Evolutionary conservation across 257 asterid genomes (phyloP).

Genomic region (Nicotiana otophora): DNA sequence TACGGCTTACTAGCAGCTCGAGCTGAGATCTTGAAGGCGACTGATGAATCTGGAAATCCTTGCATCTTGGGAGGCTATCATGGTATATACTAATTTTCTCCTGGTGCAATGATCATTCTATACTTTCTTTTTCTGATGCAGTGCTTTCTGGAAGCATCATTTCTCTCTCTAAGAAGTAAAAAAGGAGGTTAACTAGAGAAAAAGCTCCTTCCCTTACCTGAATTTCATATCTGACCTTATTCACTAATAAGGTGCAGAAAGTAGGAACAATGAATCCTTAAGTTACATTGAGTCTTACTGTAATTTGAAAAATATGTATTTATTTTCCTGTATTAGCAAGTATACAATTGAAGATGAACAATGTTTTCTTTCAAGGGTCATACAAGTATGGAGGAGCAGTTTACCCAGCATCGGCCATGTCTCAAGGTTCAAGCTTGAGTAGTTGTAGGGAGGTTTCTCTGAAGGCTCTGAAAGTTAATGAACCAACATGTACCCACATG

Average conservation of each 20-base stretch:
- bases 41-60: conserved; percentile 35
- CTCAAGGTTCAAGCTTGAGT: conserved; percentile 68
- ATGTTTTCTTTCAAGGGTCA: conserved; percentile 39
- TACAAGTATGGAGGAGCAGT: conserved; percentile 70
- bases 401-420: conserved; percentile 47
- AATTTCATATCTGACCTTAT: not conserved
- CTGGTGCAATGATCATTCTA: not conserved
- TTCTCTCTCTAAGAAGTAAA: not conserved
- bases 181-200: not conserved
- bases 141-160: not conserved
- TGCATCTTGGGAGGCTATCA: conserved; percentile 35
- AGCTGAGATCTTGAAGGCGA: conserved; percentile 44
- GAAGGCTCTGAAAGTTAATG: conserved; percentile 80
- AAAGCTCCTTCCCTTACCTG: not conserved
- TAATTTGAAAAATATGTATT: not conserved
- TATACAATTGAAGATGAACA: not conserved
- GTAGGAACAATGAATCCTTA: not conserved
- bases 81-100: conserved; percentile 22
- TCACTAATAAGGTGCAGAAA: not conserved
- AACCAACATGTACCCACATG: conserved; percentile 81
- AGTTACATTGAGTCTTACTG: not conserved
- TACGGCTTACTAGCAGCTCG: conserved; percentile 50
- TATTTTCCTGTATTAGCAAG: not conserved
- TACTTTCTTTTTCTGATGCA: not conserved
- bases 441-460: conserved; percentile 62